A percentile compares a stretch with the other conserved stretches of the same genome.
phyloP scores from a whole-genome alignment of 352 stramenopile species.

The Pythium graminicola region DNA sequence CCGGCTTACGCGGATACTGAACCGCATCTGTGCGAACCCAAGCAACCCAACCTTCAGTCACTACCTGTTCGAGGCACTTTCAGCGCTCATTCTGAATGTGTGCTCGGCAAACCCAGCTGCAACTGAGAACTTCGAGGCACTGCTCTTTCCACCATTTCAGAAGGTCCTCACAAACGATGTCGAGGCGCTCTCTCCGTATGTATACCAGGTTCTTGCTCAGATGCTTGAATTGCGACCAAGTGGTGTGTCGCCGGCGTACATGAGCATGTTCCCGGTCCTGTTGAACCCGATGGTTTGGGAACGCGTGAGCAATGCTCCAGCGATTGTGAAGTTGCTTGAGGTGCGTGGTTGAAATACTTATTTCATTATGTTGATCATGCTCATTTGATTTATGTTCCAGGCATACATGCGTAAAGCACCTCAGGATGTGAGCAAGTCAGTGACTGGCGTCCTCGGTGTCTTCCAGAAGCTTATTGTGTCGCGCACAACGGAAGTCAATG shows the following conservation, averaged over 20 bases:
- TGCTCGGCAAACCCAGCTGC: slow-evolving; percentile 78
- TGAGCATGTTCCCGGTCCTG: slow-evolving; percentile 92
- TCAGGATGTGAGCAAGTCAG: slow-evolving; percentile 75
- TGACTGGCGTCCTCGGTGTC: slow-evolving; percentile 91
- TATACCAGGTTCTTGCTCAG: slow-evolving; percentile 98
- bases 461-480: slow-evolving; percentile 98
- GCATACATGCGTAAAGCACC: slow-evolving; percentile 95
- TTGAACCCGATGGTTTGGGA: slow-evolving; percentile 95
- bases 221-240: slow-evolving; percentile 93
- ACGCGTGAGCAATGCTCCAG: slow-evolving; percentile 94
- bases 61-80: slow-evolving; percentile 98
- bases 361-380: not conserved
- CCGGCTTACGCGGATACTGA: slow-evolving; percentile 92
- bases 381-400: slow-evolving; percentile 12
- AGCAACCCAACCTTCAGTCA: slow-evolving; percentile 99
- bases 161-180: slow-evolving; percentile 97
- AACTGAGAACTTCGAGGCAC: slow-evolving; percentile 89
- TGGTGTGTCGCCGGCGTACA: slow-evolving; percentile 90
- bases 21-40: slow-evolving; percentile 95
- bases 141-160: slow-evolving; percentile 97
- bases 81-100: slow-evolving; percentile 91
- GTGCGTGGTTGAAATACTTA: slow-evolving; percentile 13
- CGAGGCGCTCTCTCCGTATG: slow-evolving; percentile 92
- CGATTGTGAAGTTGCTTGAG: slow-evolving; percentile 94
- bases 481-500: slow-evolving; percentile 88